Conservation (phyloP, 257 asterid species). For the Agastache rugosa region DNA sequence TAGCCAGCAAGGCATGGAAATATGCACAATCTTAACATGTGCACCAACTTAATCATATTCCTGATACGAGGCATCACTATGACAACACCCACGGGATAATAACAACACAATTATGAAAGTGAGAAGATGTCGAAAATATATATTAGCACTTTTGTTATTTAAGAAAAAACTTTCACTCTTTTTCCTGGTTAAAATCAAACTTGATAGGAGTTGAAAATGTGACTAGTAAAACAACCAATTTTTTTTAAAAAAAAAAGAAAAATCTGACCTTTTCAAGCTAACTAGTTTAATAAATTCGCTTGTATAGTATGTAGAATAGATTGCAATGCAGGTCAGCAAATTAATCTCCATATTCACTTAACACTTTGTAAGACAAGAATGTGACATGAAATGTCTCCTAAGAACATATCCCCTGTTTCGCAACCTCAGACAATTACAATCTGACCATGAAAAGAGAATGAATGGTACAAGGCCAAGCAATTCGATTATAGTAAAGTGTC, state of each 20-base stretch:
- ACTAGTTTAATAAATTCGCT: not conserved
- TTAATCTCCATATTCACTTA: not conserved
- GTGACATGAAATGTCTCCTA: not conserved
- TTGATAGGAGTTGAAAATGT: not conserved
- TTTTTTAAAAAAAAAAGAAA: too few relatives aligned
- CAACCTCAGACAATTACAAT: constrained; percentile 9
- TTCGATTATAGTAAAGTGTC: not conserved
- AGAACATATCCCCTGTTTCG: constrained; percentile 6
- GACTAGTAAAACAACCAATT: not conserved
- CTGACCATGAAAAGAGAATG: not conserved
- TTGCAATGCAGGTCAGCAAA: constrained; percentile 1
- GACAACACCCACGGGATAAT: too few relatives aligned
- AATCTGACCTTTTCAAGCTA: constrained; percentile 5
- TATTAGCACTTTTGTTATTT: too few relatives aligned
- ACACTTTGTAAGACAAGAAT: constrained; percentile 10
- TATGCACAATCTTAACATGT: not conserved
- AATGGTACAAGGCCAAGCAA: constrained; percentile 3
- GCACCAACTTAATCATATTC: constrained; percentile 3
- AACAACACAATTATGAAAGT: not conserved
- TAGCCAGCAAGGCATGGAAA: constrained; percentile 1
- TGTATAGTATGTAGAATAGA: not conserved
- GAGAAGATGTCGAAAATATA: not conserved
- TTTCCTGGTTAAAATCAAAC: not conserved
- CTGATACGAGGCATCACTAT: not conserved
- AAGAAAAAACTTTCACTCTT: too few relatives aligned